A percentile compares a stretch with the other conserved stretches of the same genome.
These are phyloP conservation scores for Coniella vitis DNA, from an alignment of 2,329 filamentous ascomycete species.

Conservation along the genomic window DNA sequence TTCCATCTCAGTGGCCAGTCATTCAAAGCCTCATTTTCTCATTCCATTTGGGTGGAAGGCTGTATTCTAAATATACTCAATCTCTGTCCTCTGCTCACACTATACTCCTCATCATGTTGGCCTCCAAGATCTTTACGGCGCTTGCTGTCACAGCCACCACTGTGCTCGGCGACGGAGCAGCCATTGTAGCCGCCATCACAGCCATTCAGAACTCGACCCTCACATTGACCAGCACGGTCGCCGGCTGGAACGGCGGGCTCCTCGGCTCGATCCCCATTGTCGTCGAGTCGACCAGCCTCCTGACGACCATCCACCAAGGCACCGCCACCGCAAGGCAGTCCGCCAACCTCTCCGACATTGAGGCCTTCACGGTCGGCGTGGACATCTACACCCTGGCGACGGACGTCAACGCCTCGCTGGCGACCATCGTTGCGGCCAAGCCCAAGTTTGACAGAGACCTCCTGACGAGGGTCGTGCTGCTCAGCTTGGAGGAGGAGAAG, in stretches of 20 bases:
- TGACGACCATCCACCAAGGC: constrained; percentile 33
- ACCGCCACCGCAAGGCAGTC: constrained; percentile 30
- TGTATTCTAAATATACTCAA: too few species aligned
- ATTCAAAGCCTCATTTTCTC: too few species aligned
- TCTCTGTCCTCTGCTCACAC: neutral
- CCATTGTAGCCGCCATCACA: constrained; percentile 30
- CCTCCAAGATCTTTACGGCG: constrained; percentile 2
- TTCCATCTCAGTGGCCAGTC: too few species aligned
- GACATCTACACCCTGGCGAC: constrained; percentile 29
- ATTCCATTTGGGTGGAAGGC: too few species aligned
- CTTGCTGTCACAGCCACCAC: neutral
- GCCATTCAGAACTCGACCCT: constrained; percentile 28
- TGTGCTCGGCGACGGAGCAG: constrained; percentile 27
- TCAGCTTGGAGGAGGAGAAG: constrained; percentile 35
- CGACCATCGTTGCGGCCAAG: constrained; percentile 32
- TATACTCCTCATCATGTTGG: constrained; percentile 1
- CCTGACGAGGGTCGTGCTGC: constrained; percentile 35
- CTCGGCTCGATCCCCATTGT: constrained; percentile 35
- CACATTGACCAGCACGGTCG: constrained; percentile 28
- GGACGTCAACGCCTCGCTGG: constrained; percentile 32
- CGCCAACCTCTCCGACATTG: constrained; percentile 29
- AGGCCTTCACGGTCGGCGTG: constrained; percentile 32
- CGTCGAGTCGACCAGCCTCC: constrained; percentile 30
- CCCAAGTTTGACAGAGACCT: constrained; percentile 37
- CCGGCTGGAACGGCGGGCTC: constrained; percentile 31